Base-by-base conservation (phyloP, 345 rosid genomes). In the Syzygium jambos region DNA sequence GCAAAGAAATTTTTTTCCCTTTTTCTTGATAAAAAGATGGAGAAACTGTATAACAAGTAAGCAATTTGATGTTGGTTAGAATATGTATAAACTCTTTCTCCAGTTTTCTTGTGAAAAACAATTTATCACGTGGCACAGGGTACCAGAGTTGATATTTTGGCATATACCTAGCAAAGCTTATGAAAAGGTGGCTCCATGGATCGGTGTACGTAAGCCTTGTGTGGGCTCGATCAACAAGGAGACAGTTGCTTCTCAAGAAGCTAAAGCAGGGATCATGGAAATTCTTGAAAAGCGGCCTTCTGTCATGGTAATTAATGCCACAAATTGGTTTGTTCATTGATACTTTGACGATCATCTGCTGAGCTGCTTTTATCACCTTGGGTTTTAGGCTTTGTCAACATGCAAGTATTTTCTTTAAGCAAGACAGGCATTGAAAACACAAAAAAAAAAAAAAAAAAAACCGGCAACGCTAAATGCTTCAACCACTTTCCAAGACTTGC, bases 131-230 rank as follows among this genome's bases (percentile, higher is more conserved):
- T 59, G 85, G 30, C 12, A 29, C 93, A 93, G 99, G 78, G 91
- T 95, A 80, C 97, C 97, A 17, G 99, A 98, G 93, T 85, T 98
- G 68, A 89, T 98, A 65, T 95, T 98, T 91, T 98, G 98, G 99
- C 99, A 98, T 57, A 93, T 96, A 92, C 99, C 99, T 5, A 95
- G 96, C 90, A 93, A 92, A 90, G 96, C 96, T 88, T 96, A 90
- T 88, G 86, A 92, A 90, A 90, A 92, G 84, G 98, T 96, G 86
- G 97, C 99, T 88, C 98, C 99, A 25, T 11, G 10, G 91, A 87
- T 89, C 14, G 63, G 91, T 88, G 90, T 98, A 84, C 85, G 52
- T 84, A 92, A 89, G 90, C 98, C 98, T 84, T 98, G 98, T 52
- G 96, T 95, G 2, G 99, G 99, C 63, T 95, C 98, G 23, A 95